These are phyloP conservation scores for Gynostemma pentaphyllum DNA, from an alignment of 306 rosid genomes.

Conservation along the genomic window DNA sequence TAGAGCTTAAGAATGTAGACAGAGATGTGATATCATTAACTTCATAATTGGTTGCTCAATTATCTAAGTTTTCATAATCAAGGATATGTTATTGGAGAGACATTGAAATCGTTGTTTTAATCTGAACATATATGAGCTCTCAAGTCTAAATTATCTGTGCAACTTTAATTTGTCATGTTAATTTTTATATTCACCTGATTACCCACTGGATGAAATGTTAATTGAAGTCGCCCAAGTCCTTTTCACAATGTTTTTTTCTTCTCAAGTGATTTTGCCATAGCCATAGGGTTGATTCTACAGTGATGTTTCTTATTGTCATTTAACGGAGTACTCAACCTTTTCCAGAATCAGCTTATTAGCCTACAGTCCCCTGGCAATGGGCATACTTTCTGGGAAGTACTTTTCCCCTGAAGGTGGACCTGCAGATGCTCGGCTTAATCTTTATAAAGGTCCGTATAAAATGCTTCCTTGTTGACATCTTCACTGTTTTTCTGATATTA, in stretches of 20 bases:
- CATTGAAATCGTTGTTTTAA: too few relatives aligned
- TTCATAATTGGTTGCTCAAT: too few relatives aligned
- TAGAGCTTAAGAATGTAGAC: too few relatives aligned
- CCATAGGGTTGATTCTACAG: neutral
- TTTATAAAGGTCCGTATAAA: constrained; percentile 47
- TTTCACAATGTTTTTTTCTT: neutral
- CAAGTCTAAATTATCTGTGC: too few relatives aligned
- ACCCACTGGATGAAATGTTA: neutral
- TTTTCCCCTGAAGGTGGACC: constrained; percentile 46
- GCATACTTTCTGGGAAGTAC: constrained; percentile 90
- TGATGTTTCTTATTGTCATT: neutral
- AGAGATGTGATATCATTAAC: too few relatives aligned
- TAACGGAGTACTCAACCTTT: neutral
- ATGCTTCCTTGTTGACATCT: neutral
- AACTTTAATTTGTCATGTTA: neutral
- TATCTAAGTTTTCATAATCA: too few relatives aligned
- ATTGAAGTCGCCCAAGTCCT: neutral
- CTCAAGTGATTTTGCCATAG: neutral
- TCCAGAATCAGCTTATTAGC: constrained; percentile 75
- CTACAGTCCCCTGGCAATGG: constrained; percentile 95
- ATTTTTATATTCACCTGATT: neutral
- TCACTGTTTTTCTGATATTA: neutral
- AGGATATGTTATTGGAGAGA: too few relatives aligned
- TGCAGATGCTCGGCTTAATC: constrained; percentile 56
- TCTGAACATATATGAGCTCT: too few relatives aligned